phyloP scores from a whole-genome alignment of 2,329 filamentous ascomycete genomes.

The Cercospora citrullina region DNA sequence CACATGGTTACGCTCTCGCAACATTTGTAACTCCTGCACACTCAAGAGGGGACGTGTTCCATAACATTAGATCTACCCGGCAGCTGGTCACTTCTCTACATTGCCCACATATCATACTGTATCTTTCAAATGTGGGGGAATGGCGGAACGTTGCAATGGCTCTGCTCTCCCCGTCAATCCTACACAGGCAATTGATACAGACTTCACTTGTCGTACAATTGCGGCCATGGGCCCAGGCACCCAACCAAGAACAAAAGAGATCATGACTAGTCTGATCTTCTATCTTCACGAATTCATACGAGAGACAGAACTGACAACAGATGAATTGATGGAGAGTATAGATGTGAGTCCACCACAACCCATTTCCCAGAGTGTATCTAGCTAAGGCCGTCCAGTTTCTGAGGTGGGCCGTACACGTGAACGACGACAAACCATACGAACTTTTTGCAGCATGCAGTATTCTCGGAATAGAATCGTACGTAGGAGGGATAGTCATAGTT shows the following conservation, averaged over 20 bases:
- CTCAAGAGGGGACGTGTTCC: neutral
- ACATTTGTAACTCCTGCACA: neutral
- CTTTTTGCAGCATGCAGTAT: neutral
- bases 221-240: neutral
- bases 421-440: neutral
- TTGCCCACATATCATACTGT: neutral
- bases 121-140: neutral
- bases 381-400: neutral
- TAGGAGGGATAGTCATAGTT: neutral
- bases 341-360: neutral
- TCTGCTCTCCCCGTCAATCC: neutral
- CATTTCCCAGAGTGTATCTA: neutral
- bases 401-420: neutral
- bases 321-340: neutral
- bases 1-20: too few relatives aligned
- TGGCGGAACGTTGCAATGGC: neutral
- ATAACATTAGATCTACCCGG: neutral
- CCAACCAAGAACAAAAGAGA: too few relatives aligned
- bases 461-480: neutral
- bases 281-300: neutral
- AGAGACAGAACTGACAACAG: neutral
- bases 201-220: neutral
- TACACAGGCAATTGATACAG: neutral
- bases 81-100: neutral
- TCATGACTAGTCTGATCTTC: neutral